Base-by-base conservation (phyloP, 257 asterid species). In the Nicotiana otophora region DNA sequence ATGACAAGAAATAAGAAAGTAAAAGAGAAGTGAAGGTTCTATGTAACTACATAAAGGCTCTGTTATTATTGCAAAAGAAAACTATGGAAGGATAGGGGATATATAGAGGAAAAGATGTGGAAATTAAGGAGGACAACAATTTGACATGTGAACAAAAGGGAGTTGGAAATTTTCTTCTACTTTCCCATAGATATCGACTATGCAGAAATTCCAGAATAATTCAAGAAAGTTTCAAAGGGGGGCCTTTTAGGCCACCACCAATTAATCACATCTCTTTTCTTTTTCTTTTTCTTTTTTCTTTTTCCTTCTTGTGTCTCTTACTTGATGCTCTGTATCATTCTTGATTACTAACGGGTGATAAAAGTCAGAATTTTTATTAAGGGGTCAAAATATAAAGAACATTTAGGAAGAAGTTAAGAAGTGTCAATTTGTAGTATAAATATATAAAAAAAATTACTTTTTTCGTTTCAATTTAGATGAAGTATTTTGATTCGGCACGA, bases 101-200 rank as follows among this genome's bases (percentile, higher is more conserved):
- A 63, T n/a, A 28, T 57, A 62, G 85, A 46, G 57, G 68, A 76
- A 80, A 86, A 82, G 77, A 20, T 84, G 89, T 80, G 87, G 83
- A 83, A 84, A 84, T 51, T 51, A 36, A 20, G 23, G 54, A 28
- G 10, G 10, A 34, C 17, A 10, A 36, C 30, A 68, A 68, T 17
- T 34, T 68, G 17, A 8, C 48, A 34, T 68, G 77, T 68, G 77
- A 68, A 68, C 31, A 68, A 68, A 39, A 39, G 46, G 10, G 46
- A 39, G 46, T 39, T 1, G 10, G 46, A 39, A 39, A 39, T 7
- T 39, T 39, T 39, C 46, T 39, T 39, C 46, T 39, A 39, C 46
- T 39, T 39, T 39, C 46, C 46, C 0, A 39, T 36, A 0, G 10
- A 0, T 7, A 7, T 39, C 3, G 46, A 39, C 46, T 39, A 39